These are phyloP conservation scores for Aspergillus pseudotamarii DNA, from an alignment of 2,329 filamentous ascomycete species.

Conservation along the genomic window DNA sequence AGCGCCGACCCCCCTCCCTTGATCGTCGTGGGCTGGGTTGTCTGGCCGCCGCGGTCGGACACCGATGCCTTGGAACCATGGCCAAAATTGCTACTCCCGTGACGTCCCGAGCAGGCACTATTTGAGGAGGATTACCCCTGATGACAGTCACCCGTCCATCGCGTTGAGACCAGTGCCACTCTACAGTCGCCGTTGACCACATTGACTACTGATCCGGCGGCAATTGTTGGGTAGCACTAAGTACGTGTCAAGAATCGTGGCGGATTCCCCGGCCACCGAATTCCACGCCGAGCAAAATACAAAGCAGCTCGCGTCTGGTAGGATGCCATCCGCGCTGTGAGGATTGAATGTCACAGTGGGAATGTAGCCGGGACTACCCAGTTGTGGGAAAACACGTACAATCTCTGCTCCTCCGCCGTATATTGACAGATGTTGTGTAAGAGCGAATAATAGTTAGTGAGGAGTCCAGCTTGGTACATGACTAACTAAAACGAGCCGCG, in stretches of 20 bases:
- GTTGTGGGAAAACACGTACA: not conserved
- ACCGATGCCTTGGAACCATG: not conserved
- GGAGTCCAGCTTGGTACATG: too few species aligned
- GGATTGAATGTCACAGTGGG: not conserved
- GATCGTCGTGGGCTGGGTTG: too few species aligned
- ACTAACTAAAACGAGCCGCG: too few species aligned
- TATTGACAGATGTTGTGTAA: too few species aligned
- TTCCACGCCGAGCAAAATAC: not conserved
- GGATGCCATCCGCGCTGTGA: not conserved
- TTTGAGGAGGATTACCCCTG: not conserved
- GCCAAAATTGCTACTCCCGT: not conserved
- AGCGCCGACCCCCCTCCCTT: not conserved
- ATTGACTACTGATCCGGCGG: not conserved
- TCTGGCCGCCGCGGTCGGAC: not conserved
- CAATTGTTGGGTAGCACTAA: not conserved
- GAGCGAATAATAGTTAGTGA: too few species aligned
- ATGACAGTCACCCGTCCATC: not conserved
- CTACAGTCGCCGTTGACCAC: too few species aligned
- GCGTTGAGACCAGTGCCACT: not conserved
- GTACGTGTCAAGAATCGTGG: not conserved
- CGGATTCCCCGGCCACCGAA: not conserved
- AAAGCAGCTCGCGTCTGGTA: not conserved
- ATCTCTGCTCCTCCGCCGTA: not conserved
- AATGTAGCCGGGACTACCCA: not conserved
- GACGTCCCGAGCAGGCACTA: not conserved